phyloP scores from a whole-genome alignment of 148 eudicot genomes.

The Camellia sinensis region DNA sequence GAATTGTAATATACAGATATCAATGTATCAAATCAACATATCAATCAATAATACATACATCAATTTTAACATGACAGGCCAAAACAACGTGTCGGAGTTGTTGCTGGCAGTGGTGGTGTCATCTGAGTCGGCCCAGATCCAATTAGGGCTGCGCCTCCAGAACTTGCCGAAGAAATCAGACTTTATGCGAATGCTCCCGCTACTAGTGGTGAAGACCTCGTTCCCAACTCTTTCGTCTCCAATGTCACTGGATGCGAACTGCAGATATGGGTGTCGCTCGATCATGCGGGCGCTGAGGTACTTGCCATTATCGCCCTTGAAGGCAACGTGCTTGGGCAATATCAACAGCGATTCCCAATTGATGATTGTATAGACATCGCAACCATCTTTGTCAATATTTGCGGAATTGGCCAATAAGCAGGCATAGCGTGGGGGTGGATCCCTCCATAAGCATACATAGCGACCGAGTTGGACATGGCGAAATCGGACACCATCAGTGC shows the following conservation, averaged over 20 bases:
- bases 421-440: background rate
- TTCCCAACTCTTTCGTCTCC: too few species aligned
- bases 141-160: too few species aligned
- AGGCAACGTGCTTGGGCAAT: too few species aligned
- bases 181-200: too few species aligned
- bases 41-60: too few species aligned
- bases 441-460: background rate
- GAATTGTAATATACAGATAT: too few species aligned
- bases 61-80: constrained; percentile 2
- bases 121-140: background rate
- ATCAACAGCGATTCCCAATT: too few species aligned
- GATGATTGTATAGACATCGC: too few species aligned
- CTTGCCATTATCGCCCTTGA: constrained; percentile 4
- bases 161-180: too few species aligned
- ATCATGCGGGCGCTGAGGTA: background rate
- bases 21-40: too few species aligned
- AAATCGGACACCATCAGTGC: background rate
- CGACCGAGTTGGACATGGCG: background rate
- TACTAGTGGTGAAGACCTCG: too few species aligned
- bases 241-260: background rate
- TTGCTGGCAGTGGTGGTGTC: background rate
- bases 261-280: background rate
- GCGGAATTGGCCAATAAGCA: background rate
- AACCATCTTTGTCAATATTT: background rate
- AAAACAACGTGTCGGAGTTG: constrained; percentile 1